These are phyloP conservation scores for Lepidium sativum DNA, from an alignment of 345 rosid genomes.

Conservation along the genomic window DNA sequence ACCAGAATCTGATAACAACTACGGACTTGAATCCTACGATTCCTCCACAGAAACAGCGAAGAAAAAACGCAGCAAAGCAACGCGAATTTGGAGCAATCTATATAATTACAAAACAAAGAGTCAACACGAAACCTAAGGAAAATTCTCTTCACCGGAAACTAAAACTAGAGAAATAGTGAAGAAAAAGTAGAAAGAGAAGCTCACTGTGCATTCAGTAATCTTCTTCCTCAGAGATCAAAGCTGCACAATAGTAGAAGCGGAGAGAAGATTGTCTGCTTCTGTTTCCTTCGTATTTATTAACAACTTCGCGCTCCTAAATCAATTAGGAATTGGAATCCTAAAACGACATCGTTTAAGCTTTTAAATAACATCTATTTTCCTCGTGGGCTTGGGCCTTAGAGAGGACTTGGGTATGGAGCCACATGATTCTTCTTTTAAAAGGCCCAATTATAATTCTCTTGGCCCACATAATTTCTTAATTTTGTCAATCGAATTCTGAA, in stretches of 20 bases:
- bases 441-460: too few relatives aligned
- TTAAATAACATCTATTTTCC: not conserved
- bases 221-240: slow-evolving; percentile 14
- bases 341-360: not conserved
- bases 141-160: not conserved
- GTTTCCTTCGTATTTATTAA: not conserved
- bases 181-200: not conserved
- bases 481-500: too few relatives aligned
- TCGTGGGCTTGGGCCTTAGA: not conserved
- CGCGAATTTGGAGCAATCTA: slow-evolving; percentile 16
- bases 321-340: not conserved
- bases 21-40: slow-evolving; percentile 2
- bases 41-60: not conserved
- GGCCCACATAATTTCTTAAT: too few relatives aligned
- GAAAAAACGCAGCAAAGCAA: not conserved
- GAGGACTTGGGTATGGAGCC: too few relatives aligned
- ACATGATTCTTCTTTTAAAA: too few relatives aligned
- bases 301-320: not conserved
- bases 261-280: not conserved
- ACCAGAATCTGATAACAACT: not conserved
- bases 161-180: not conserved
- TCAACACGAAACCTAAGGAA: slow-evolving; percentile 1
- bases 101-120: not conserved
- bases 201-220: not conserved
- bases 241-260: not conserved